Conservation (phyloP, 2,329 filamentous ascomycete genomes). For the Chrysoporthe austroafricana region DNA sequence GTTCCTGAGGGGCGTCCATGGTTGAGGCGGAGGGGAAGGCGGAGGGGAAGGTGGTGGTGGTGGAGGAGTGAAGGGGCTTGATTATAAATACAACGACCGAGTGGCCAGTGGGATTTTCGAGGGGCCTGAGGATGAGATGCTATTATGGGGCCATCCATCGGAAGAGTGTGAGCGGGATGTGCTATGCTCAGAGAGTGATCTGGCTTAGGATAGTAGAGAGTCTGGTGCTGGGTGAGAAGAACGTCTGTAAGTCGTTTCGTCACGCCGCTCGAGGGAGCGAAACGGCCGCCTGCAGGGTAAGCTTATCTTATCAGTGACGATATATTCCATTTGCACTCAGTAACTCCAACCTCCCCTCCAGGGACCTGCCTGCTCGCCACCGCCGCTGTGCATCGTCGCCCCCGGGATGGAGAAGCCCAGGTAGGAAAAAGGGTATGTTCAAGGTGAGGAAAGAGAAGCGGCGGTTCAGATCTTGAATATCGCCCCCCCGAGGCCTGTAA, state of each 20-base stretch:
- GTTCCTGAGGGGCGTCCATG: slow-evolving; percentile 40
- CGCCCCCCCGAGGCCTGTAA: not conserved
- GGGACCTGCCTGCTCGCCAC: not conserved
- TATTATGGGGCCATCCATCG: not conserved
- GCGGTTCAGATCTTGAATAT: not conserved
- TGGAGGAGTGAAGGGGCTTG: slow-evolving; percentile 7
- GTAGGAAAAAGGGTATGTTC: not conserved
- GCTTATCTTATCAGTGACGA: slow-evolving; percentile 9
- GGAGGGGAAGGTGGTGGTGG: not conserved
- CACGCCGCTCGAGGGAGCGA: not conserved
- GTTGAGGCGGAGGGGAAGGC: not conserved
- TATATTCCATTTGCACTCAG: not conserved
- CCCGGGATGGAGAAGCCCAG: not conserved
- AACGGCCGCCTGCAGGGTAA: not conserved
- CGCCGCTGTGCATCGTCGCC: not conserved
- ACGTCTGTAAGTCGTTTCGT: slow-evolving; percentile 3
- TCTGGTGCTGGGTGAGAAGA: not conserved
- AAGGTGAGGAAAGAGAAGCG: not conserved
- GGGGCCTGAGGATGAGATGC: not conserved
- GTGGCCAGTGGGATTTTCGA: not conserved
- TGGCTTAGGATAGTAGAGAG: not conserved
- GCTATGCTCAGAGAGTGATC: not conserved
- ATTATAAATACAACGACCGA: slow-evolving; percentile 24
- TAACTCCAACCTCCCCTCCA: not conserved
- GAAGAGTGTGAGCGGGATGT: not conserved